phyloP scores from a whole-genome alignment of 2,329 filamentous ascomycete genomes.

The Trichoderma sp. region DNA sequence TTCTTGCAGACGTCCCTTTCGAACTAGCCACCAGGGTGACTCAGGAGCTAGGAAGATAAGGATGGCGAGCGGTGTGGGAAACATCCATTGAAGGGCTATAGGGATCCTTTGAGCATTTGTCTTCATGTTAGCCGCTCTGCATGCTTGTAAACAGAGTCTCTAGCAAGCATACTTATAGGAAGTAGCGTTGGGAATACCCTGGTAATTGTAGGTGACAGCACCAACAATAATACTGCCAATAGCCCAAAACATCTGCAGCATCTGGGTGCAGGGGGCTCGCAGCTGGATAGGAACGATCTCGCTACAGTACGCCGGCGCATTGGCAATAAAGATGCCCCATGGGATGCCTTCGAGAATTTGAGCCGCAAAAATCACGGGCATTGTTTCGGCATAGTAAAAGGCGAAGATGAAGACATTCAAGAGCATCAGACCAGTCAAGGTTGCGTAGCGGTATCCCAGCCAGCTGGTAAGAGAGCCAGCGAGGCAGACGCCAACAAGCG shows the following conservation, averaged over 20 bases:
- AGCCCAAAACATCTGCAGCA: slow-evolving; percentile 3
- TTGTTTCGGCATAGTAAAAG: slow-evolving; percentile 1
- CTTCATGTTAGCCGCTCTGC: not conserved
- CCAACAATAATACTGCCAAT: slow-evolving; percentile 2
- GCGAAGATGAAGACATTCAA: slow-evolving; percentile 3
- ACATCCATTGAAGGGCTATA: not conserved
- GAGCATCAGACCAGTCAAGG: not conserved
- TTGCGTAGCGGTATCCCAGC: slow-evolving; percentile 2
- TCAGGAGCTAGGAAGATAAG: not conserved
- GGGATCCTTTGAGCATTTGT: not conserved
- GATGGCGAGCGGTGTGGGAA: not conserved
- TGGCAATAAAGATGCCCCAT: slow-evolving; percentile 4
- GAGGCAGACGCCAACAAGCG: not conserved
- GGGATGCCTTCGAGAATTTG: slow-evolving; percentile 3
- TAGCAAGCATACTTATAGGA: not conserved
- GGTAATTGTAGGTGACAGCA: not conserved
- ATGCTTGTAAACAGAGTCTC: not conserved
- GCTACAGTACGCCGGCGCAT: not conserved
- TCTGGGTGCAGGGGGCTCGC: slow-evolving; percentile 1
- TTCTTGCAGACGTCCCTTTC: slow-evolving; percentile 5
- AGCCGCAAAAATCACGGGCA: not conserved
- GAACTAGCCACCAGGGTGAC: not conserved
- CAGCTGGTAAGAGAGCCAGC: not conserved
- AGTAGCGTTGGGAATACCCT: not conserved
- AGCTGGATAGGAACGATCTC: not conserved